Evolutionary conservation across 2,329 filamentous ascomycete genomes (phyloP).

Genomic region (Penicillium hordei): DNA sequence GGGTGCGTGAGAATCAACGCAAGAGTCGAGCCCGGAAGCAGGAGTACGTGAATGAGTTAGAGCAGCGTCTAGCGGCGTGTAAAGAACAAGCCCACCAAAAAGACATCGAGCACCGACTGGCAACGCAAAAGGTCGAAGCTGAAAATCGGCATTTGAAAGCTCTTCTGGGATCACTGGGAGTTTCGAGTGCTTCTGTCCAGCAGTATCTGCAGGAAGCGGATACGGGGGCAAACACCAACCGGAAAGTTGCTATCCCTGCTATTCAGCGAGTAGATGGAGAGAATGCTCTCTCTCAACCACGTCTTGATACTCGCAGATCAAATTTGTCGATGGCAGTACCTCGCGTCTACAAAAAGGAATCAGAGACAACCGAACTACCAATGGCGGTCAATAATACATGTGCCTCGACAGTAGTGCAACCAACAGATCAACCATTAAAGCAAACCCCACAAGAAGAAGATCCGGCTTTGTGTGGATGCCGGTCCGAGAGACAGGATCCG

Average conservation of each 20-base stretch:
- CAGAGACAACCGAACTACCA: not conserved
- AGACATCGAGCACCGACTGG: slow-evolving; percentile 37
- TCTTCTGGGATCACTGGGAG: slow-evolving; percentile 28
- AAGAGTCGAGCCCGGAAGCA: slow-evolving; percentile 39
- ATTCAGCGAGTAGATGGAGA: slow-evolving; percentile 17
- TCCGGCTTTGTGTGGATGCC: slow-evolving; percentile 28
- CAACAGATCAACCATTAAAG: not conserved
- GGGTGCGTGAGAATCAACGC: slow-evolving; percentile 41
- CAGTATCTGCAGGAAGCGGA: slow-evolving; percentile 28
- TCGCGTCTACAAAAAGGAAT: not conserved
- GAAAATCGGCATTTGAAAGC: slow-evolving; percentile 35
- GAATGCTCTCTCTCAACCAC: not conserved
- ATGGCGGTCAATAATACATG: not conserved
- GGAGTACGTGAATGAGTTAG: slow-evolving; percentile 38
- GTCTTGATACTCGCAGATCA: not conserved
- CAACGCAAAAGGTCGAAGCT: slow-evolving; percentile 33
- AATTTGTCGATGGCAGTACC: not conserved
- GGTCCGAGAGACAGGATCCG: slow-evolving; percentile 11
- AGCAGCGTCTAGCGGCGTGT: slow-evolving; percentile 31
- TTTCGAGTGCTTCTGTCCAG: slow-evolving; percentile 26
- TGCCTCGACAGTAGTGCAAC: not conserved
- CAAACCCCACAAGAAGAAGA: not conserved
- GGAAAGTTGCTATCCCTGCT: slow-evolving; percentile 40
- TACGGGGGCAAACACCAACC: slow-evolving; percentile 17
- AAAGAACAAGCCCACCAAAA: slow-evolving; percentile 32